Conservation (phyloP, 2,329 filamentous ascomycete genomes). For the Fusarium chlamydosporum region DNA sequence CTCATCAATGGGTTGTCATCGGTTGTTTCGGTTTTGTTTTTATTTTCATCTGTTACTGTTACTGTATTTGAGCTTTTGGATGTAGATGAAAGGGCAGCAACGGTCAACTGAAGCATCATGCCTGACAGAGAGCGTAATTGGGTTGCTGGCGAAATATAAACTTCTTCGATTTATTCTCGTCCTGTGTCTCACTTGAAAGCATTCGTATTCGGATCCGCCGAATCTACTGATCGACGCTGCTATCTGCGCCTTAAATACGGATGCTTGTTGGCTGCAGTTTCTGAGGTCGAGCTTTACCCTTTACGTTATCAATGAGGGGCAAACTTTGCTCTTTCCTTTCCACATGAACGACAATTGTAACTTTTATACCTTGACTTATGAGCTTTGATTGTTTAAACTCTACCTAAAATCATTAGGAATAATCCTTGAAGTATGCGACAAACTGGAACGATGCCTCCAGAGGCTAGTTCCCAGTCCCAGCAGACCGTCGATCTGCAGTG, state of each 20-base stretch:
- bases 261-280: neutral
- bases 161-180: no score
- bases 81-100: neutral
- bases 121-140: no score
- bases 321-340: neutral
- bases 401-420: no score
- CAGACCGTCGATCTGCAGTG: neutral
- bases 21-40: no score
- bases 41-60: no score
- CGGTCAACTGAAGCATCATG: no score
- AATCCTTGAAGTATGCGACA: neutral
- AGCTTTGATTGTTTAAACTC: no score
- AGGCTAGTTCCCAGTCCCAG: neutral
- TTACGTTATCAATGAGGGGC: neutral
- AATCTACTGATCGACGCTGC: neutral
- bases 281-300: neutral
- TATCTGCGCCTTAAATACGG: neutral
- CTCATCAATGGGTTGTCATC: no score
- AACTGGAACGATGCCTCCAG: neutral
- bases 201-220: no score
- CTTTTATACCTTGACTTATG: neutral
- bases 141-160: no score
- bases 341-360: neutral
- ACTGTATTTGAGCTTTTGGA: no score
- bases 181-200: no score